These are phyloP conservation scores for Theobroma grandiflorum DNA, from an alignment of 441 rosid genomes.

Conservation along the genomic window DNA sequence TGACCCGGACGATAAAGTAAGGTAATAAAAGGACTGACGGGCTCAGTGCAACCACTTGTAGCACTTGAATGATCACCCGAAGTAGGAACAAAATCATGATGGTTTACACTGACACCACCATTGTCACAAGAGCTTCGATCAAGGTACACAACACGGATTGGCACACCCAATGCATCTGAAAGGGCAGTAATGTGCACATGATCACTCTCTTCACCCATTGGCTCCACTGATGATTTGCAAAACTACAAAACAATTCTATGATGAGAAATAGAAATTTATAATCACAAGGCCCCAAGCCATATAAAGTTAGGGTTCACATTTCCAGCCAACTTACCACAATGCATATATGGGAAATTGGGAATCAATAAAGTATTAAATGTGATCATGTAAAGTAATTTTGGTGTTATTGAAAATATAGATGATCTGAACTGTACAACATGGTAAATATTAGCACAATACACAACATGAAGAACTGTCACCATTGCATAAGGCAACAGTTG, in stretches of 20 bases:
- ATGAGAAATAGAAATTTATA: conserved; percentile 14
- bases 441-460: neutral
- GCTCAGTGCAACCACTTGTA: conserved; percentile 39
- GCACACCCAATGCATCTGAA: conserved; percentile 91
- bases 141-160: conserved; percentile 90
- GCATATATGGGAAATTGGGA: neutral
- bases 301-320: neutral
- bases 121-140: conserved; percentile 92
- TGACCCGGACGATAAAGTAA: conserved; percentile 98
- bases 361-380: neutral
- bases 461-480: neutral
- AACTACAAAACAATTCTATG: conserved; percentile 59
- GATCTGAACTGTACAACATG: neutral
- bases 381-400: neutral
- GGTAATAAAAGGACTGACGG: conserved; percentile 68
- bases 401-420: neutral
- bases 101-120: conserved; percentile 81
- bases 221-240: conserved; percentile 98
- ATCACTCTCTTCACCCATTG: conserved; percentile 99
- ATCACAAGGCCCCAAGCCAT: neutral
- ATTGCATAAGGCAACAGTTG: neutral
- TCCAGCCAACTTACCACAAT: conserved; percentile 6
- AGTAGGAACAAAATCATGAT: conserved; percentile 87
- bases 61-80: conserved; percentile 39
- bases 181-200: conserved; percentile 90